Conservation (phyloP, 2,329 filamentous ascomycete species). For the Aspergillus unguis region DNA sequence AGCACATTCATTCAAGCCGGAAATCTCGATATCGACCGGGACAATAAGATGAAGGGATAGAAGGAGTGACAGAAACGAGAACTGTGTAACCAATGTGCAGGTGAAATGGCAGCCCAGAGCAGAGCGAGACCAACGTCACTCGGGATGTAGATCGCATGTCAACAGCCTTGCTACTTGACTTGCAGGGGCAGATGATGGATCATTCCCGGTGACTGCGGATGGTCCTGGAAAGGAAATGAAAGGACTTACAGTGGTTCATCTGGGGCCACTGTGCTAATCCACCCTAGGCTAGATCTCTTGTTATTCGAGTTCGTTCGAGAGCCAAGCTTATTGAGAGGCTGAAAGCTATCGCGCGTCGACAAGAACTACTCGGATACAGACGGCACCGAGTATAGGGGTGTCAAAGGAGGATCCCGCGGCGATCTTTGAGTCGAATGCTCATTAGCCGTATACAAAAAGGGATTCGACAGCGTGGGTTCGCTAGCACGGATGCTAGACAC, state of each 20-base stretch:
- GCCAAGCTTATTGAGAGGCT: conserved; percentile 22
- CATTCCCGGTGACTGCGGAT: neutral
- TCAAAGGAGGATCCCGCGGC: conserved; percentile 15
- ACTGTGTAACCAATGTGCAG: conserved; percentile 17
- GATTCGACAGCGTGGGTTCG: conserved; percentile 11
- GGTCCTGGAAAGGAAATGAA: conserved; percentile 12
- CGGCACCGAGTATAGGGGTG: conserved; percentile 15
- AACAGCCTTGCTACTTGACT: conserved; percentile 12
- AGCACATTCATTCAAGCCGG: conserved; percentile 9
- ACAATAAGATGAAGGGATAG: conserved; percentile 15
- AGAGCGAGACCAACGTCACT: conserved; percentile 16
- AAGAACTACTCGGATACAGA: conserved; percentile 15
- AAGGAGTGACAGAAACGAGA: conserved; percentile 5
- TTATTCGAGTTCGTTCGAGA: conserved; percentile 13
- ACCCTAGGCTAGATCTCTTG: neutral
- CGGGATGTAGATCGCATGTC: conserved; percentile 21
- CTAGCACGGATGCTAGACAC: neutral
- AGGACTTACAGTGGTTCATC: conserved; percentile 25
- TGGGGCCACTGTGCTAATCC: conserved; percentile 5
- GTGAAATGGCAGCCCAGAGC: conserved; percentile 11
- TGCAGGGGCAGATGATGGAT: conserved; percentile 6
- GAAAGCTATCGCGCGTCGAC: conserved; percentile 21
- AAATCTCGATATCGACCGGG: conserved; percentile 18
- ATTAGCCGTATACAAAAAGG: conserved; percentile 12
- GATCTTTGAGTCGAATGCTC: conserved; percentile 8